phyloP scores from a whole-genome alignment of 2,329 filamentous ascomycete genomes.

The Aureobasidium zeae region DNA sequence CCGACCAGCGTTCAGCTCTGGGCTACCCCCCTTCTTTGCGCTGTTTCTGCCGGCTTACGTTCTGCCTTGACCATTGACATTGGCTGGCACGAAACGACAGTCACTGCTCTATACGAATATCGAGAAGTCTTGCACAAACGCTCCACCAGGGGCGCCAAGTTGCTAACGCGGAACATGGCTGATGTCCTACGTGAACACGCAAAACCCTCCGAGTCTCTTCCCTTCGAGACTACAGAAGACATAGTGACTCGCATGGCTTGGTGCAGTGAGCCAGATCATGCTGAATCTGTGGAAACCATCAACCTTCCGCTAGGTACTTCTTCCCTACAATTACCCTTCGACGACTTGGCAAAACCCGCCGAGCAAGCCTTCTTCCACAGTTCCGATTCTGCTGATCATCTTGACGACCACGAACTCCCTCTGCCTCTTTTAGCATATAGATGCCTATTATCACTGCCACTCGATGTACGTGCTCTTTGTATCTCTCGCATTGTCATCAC shows the following conservation, averaged over 20 bases:
- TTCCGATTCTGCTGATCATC: slow-evolving; percentile 44
- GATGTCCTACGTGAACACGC: slow-evolving; percentile 46
- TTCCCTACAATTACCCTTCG: slow-evolving; percentile 58
- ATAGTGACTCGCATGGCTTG: slow-evolving; percentile 66
- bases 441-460: slow-evolving; percentile 62
- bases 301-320: slow-evolving; percentile 31
- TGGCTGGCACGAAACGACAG: slow-evolving; percentile 81
- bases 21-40: slow-evolving; percentile 63
- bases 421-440: slow-evolving; percentile 68
- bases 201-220: slow-evolving; percentile 21
- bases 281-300: slow-evolving; percentile 32
- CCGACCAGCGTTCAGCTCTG: slow-evolving; percentile 73
- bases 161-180: slow-evolving; percentile 50
- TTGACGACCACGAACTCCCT: slow-evolving; percentile 81
- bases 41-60: slow-evolving; percentile 71
- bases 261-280: slow-evolving; percentile 43
- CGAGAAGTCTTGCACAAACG: slow-evolving; percentile 64
- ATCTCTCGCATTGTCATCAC: slow-evolving; percentile 84
- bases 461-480: slow-evolving; percentile 75
- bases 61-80: slow-evolving; percentile 83
- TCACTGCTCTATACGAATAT: slow-evolving; percentile 85
- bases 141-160: slow-evolving; percentile 64
- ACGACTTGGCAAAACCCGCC: slow-evolving; percentile 61
- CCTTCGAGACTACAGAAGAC: slow-evolving; percentile 74
- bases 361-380: slow-evolving; percentile 64